phyloP scores from a whole-genome alignment of 2,329 filamentous ascomycete species.

The Diaporthe batatas region DNA sequence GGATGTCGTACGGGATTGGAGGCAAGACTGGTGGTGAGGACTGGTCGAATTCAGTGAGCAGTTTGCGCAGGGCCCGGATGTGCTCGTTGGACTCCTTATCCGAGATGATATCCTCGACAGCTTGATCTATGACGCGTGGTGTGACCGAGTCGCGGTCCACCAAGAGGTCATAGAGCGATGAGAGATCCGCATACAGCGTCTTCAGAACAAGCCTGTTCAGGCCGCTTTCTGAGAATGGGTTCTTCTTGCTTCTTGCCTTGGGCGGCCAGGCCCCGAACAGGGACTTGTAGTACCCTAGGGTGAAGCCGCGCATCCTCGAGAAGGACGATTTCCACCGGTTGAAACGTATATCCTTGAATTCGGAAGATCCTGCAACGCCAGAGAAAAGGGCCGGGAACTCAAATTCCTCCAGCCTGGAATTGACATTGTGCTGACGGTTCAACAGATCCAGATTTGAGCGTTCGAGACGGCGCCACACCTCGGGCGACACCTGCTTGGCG shows the following conservation, averaged over 20 bases:
- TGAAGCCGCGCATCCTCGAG: constrained; percentile 79
- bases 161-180: constrained; percentile 87
- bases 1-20: constrained; percentile 90
- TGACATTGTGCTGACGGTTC: constrained; percentile 77
- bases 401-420: constrained; percentile 83
- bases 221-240: constrained; percentile 86
- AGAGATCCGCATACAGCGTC: constrained; percentile 87
- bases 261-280: constrained; percentile 84
- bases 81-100: constrained; percentile 66
- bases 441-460: constrained; percentile 85
- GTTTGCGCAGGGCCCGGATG: constrained; percentile 78
- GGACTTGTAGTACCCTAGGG: constrained; percentile 74
- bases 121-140: constrained; percentile 80
- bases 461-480: constrained; percentile 84
- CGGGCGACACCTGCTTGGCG: constrained; percentile 76
- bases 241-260: constrained; percentile 92
- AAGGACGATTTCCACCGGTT: constrained; percentile 86
- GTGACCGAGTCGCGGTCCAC: constrained; percentile 86
- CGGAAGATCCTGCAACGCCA: constrained; percentile 87
- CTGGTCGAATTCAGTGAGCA: constrained; percentile 89
- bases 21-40: constrained; percentile 91
- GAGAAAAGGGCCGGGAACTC: constrained; percentile 92
- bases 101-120: constrained; percentile 58
- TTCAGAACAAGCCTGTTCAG: constrained; percentile 87
- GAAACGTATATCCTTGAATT: constrained; percentile 83